A percentile compares a stretch with the other conserved stretches of the same genome.
Evolutionary conservation across 257 asterid genomes (phyloP).

Genomic region (Fraxinus excelsior): DNA sequence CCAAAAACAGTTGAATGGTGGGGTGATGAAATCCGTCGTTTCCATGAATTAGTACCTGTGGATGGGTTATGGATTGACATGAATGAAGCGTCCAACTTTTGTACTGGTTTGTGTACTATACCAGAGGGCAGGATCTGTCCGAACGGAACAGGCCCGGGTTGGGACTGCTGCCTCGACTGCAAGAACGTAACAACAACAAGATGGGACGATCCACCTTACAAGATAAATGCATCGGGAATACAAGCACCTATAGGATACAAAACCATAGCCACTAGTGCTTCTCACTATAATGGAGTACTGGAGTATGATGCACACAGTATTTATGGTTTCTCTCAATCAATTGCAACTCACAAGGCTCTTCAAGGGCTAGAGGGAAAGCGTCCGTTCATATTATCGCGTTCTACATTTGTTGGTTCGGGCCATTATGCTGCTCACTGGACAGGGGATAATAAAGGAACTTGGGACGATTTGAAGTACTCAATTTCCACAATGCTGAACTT

Average conservation of each 20-base stretch:
- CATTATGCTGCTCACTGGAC: constrained; percentile 93
- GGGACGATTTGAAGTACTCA: constrained; percentile 81
- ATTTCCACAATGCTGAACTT: constrained; percentile 82
- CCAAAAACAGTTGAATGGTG: constrained; percentile 88
- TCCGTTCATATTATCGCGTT: constrained; percentile 76
- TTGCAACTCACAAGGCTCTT: constrained; percentile 87
- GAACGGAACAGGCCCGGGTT: constrained; percentile 83
- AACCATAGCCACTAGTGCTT: constrained; percentile 86
- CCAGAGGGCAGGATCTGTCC: constrained; percentile 72
- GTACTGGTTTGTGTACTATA: constrained; percentile 77
- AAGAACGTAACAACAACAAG: constrained; percentile 67
- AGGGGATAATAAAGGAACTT: constrained; percentile 90
- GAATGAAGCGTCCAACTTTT: constrained; percentile 92
- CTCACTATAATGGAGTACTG: constrained; percentile 75
- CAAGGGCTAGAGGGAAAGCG: constrained; percentile 73
- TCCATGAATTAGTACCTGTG: constrained; percentile 85
- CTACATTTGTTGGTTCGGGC: constrained; percentile 89
- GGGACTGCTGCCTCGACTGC: constrained; percentile 90
- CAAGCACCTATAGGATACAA: constrained; percentile 73
- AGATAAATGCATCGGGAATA: constrained; percentile 86
- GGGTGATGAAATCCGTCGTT: constrained; percentile 76
- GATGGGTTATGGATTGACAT: constrained; percentile 96
- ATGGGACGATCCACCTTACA: constrained; percentile 98
- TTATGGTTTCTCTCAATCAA: constrained; percentile 76
- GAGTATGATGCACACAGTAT: constrained; percentile 94